Evolutionary conservation across 2,329 filamentous ascomycete genomes (phyloP), one percentile per base, ranked within the genome.

Genomic region (Grosmannia huntii): DNA sequence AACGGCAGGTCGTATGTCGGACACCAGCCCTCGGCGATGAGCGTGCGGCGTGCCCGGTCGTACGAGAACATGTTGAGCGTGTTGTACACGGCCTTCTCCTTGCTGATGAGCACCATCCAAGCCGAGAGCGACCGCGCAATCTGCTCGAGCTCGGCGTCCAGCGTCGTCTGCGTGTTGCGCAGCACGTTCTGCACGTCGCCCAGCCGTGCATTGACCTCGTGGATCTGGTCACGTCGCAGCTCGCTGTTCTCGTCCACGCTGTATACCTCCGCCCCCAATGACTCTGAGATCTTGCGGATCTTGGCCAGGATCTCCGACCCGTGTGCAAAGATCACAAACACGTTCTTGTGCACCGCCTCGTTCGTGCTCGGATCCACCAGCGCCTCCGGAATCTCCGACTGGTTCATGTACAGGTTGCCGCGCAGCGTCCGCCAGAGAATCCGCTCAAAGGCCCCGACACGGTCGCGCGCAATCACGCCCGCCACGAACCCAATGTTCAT

Each of bases 401-500:
- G 95, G 75, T 99, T 99, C 94, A 99, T 99, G 80, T 97, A 99
- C 63, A 99, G 77, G 73, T 99, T 99, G 67, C 94, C 94, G 71
- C 94, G 90, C 49, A 99, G 83, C 0, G 95, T 96, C 67, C 94
- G 85, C 94, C 94, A 99, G 56, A 99, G 79, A 65, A 99, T 99
- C 60, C 94, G 87, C 76, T 99, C 95, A 69, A 99, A 99, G 28
- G 92, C 89, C 16, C 86, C 91, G 61, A 99, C 92, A 55, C 92
- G 85, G 68, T 97, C 92, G 57, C 94, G 84, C 44, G 89, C 83
- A 66, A 99, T 97, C 66, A 97, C 94, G 73, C 94, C 94, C 57
- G 94, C 89, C 57, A 99, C 92, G 67, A 99, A 99, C 11, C 94
- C 94, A 69, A 99, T 99, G 75, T 97, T 96, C 89, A 97, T 95